Evolutionary conservation across 2,329 filamentous ascomycete species (phyloP).

Genomic region (Cladobotryum protrusum): DNA sequence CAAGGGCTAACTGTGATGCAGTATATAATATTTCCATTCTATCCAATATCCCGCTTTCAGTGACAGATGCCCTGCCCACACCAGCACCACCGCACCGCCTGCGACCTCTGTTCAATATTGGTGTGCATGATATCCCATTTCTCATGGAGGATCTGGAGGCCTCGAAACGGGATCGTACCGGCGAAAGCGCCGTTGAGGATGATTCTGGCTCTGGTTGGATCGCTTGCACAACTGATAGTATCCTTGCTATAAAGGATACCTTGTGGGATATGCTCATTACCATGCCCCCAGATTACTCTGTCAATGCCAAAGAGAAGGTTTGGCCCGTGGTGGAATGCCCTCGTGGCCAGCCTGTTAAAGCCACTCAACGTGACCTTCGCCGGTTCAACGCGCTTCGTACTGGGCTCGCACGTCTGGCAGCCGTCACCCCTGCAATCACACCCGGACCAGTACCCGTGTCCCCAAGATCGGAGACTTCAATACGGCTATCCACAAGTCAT

Average conservation of each 20-base stretch:
- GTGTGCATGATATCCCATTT: slow-evolving; percentile 84
- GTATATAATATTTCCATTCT: slow-evolving; percentile 94
- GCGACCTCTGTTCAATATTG: slow-evolving; percentile 83
- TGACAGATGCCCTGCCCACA: slow-evolving; percentile 62
- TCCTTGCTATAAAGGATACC: slow-evolving; percentile 76
- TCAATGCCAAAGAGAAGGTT: slow-evolving; percentile 51
- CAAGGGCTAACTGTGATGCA: slow-evolving; percentile 30
- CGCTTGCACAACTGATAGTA: slow-evolving; percentile 92
- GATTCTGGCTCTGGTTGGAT: slow-evolving; percentile 68
- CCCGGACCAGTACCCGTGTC: slow-evolving; percentile 23
- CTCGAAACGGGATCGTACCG: slow-evolving; percentile 31
- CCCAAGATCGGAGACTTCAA: slow-evolving; percentile 21
- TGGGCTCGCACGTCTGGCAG: slow-evolving; percentile 49
- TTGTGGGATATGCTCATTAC: slow-evolving; percentile 88
- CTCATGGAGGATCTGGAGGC: slow-evolving; percentile 57
- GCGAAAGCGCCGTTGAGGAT: slow-evolving; percentile 34
- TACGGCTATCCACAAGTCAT: slow-evolving; percentile 22
- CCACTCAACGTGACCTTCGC: slow-evolving; percentile 83
- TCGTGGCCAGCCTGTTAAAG: slow-evolving; percentile 62
- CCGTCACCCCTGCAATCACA: slow-evolving; percentile 16
- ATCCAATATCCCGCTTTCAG: slow-evolving; percentile 74
- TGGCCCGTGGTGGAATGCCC: slow-evolving; percentile 73
- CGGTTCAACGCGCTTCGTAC: slow-evolving; percentile 66
- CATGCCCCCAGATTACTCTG: slow-evolving; percentile 59
- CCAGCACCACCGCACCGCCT: slow-evolving; percentile 59